A percentile compares a stretch with the other conserved stretches of the same genome.
phyloP scores from a whole-genome alignment of 768 basidiomycete genomes.

The Amanita inopinata region DNA sequence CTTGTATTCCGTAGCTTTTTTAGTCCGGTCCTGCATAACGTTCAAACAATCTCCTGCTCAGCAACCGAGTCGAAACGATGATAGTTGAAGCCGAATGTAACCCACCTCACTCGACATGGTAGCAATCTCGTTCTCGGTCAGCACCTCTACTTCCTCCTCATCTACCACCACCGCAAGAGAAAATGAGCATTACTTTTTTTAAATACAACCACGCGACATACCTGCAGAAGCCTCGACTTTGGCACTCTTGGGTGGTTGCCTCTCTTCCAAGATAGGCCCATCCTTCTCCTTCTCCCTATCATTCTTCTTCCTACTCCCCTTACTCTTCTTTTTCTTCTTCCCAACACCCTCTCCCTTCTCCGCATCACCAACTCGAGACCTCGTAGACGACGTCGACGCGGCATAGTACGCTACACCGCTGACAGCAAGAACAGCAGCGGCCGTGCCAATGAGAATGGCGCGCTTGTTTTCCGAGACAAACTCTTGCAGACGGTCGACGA shows the following conservation, averaged over 20 bases:
- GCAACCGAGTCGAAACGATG: too few species aligned
- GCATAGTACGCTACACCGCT: conserved; percentile 74
- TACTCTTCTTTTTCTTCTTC: conserved; percentile 39
- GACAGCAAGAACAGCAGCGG: conserved; percentile 59
- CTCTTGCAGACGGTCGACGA: conserved; percentile 55
- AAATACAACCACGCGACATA: conserved; percentile 14
- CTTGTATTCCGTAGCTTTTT: conserved; percentile 56
- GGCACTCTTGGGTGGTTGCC: conserved; percentile 24
- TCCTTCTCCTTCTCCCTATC: conserved; percentile 36
- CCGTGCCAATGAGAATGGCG: conserved; percentile 61
- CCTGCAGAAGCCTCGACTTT: conserved; percentile 23
- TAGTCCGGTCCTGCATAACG: conserved; percentile 46
- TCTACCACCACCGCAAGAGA: conserved; percentile 13
- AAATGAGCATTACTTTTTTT: conserved; percentile 11
- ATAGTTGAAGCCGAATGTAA: too few species aligned
- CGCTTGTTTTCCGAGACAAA: conserved; percentile 75
- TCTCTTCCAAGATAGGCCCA: conserved; percentile 69
- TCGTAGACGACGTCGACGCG: conserved; percentile 46
- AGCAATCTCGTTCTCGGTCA: conserved; percentile 47
- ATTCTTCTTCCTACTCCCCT: conserved; percentile 47
- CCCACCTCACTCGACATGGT: conserved; percentile 50
- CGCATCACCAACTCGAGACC: conserved; percentile 22
- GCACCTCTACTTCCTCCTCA: conserved; percentile 27
- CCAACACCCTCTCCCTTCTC: conserved; percentile 38
- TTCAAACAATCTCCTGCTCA: neutral